phyloP scores from a whole-genome alignment of 228 moss, liverwort and hornwort species.

The Sphagnum magellanicum region DNA sequence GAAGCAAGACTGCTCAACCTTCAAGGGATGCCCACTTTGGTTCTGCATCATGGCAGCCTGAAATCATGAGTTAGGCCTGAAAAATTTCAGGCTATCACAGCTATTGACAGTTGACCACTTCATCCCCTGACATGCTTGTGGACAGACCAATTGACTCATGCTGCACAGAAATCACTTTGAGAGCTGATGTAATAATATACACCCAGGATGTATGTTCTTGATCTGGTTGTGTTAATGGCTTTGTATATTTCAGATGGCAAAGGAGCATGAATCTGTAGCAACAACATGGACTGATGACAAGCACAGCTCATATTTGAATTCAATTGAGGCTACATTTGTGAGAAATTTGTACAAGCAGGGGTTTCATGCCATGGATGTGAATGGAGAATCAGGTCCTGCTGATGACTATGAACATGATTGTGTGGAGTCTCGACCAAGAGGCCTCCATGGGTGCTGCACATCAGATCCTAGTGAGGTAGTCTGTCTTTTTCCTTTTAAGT shows the following conservation, averaged over 20 bases:
- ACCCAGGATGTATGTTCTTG: background rate
- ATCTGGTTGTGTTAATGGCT: background rate
- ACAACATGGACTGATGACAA: constrained; percentile 50
- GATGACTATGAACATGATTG: constrained; percentile 56
- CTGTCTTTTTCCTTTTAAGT: background rate
- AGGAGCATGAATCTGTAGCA: background rate
- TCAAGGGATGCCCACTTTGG: too few species aligned
- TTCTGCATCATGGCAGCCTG: too few species aligned
- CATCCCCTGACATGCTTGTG: too few species aligned
- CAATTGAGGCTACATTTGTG: constrained; percentile 61
- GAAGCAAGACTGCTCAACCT: too few species aligned
- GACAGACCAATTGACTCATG: too few species aligned
- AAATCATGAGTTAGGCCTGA: background rate
- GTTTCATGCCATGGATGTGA: background rate
- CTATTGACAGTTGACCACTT: background rate
- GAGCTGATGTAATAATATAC: background rate
- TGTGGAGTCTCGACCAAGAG: constrained; percentile 49
- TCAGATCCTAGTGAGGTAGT: constrained; percentile 43
- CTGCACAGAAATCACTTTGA: background rate
- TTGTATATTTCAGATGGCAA: background rate
- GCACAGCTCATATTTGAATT: constrained; percentile 55
- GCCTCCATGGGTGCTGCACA: constrained; percentile 33
- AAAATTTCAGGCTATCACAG: background rate
- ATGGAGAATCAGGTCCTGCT: constrained; percentile 18
- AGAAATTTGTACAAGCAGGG: constrained; percentile 23